Evolutionary conservation across 345 rosid species (phyloP), one percentile per base, ranked within the genome.

Genomic region (Acer saccharum): DNA sequence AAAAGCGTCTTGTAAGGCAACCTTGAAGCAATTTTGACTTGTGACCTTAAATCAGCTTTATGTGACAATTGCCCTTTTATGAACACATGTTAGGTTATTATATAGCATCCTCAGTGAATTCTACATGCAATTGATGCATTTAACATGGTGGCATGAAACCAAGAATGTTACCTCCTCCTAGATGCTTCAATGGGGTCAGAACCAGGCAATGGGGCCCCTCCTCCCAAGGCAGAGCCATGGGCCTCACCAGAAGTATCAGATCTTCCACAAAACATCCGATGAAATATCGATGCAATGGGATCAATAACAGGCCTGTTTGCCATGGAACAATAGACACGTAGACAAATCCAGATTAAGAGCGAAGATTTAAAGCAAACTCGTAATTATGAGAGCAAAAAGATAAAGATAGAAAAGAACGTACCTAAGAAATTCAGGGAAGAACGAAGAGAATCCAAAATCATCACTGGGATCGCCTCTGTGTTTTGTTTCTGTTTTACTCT

Each of bases 121-220:
- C 41, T 52, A 76, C 32, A 67, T 35, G 52, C 23, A 35, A 66
- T 75, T 18, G 6, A 65, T 29, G 63, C 21, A 48, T 39, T 76
- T 21, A n/a, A 66, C 14, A 41, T 73, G n/a, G 10, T 5, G 14
- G 64, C 54, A 67, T 18, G 46, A 27, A 29, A 63, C 74, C 57
- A 58, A 55, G 27, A 58, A 65, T 60, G 16, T 75, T 85, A 92
- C 99, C 99, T 93, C 83, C 98, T 94, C 82, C 99, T 89, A 62
- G 99, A 87, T 73, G 99, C 92, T 86, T 97, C 99, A 55, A 90
- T 87, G 54, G 98, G 93, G 80, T 97, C 98, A 75, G 98, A 97
- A 78, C 98, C 98, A n/a, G 91, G 98, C 80, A 97, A 86, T 23
- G 97, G 84, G 50, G 92, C 86, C 58, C 92, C 86, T 57, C 92